Evolutionary conservation across 1,284 basidiomycete genomes (phyloP), one percentile per base, ranked within the genome.

Genomic region (Malassezia brasiliensis): DNA sequence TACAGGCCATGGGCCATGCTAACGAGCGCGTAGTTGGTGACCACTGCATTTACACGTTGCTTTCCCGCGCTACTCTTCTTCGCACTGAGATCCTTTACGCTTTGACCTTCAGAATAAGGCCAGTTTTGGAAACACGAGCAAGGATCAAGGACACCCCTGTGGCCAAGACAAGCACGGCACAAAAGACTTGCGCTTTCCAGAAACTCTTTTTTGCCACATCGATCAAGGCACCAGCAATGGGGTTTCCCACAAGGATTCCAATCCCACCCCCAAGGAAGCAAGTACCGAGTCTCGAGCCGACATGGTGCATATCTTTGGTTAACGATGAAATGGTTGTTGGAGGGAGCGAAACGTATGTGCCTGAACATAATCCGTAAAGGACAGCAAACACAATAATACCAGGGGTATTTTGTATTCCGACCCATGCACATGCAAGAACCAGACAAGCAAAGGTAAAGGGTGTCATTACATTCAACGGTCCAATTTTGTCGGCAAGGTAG

Each of bases 11-110:
- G 85, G 76, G 87, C 86, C 56, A 88, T 80, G 14, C 85, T 81
- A 53, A 88, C 86, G 50, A 87, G 81, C 25, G 85, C 87, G 40
- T 57, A 89, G 79, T 89, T 88, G 52, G 85, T 85, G 5, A 88
- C 86, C 28, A 88, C 85, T 36, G 86, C 87, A n/a, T 84, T 81
- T 45, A 88, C 82, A 49, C 86, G 83, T 69, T 86, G 83, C 0
- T 54, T 53, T 11, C 70, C 70, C 5, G 55, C 30, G 10, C 22
- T 17, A 45, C 69, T 69, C 47, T 65, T 63, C 62, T 72, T 73
- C 59, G 72, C 64, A 37, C 72, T 72, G n/a, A 73, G 39, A 47
- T 73, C 70, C 53, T 28, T 28, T 31, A 48, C n/a, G 47, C 47
- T 8, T 36, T 48, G 6, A 28, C 34, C 17, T 9, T 25, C 2